Percentiles rank a stretch among this genome's conserved stretches.
Evolutionary conservation across 202 grass and related monocot genomes (phyloP).

Genomic region (Hordeum pubiflorum): DNA sequence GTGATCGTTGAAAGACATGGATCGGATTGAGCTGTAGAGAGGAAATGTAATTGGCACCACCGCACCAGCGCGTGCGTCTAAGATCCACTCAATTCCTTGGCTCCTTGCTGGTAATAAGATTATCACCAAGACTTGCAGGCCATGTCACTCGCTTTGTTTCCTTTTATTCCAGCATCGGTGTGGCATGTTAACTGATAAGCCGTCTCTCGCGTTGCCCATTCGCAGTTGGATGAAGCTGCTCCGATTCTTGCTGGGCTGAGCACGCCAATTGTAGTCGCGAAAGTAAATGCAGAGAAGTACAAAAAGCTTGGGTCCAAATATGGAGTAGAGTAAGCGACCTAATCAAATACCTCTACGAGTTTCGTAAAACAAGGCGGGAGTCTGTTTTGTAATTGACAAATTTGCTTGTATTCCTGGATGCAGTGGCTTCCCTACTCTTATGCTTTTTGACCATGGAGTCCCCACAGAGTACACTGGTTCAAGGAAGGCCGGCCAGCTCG

Average conservation of each 20-base stretch:
- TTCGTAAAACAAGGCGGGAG: not conserved
- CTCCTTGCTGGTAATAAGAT: not conserved
- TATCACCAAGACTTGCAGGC: not conserved
- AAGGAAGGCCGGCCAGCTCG: slow-evolving; percentile 65
- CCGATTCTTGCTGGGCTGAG: slow-evolving; percentile 41
- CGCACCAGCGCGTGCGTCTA: not conserved
- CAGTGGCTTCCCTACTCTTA: slow-evolving; percentile 85
- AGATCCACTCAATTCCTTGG: not conserved
- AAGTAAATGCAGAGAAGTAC: slow-evolving; percentile 86
- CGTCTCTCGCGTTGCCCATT: not conserved
- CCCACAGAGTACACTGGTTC: slow-evolving; percentile 70
- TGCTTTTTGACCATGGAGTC: slow-evolving; percentile 73
- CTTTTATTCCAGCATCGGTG: not conserved
- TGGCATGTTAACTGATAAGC: not conserved
- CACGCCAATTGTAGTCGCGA: slow-evolving; percentile 58
- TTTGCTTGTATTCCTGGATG: slow-evolving; percentile 18
- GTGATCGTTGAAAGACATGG: not conserved
- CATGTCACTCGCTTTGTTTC: not conserved
- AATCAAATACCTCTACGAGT: not conserved
- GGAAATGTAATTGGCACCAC: not conserved
- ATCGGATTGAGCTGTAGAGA: not conserved
- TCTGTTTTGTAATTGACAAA: not conserved
- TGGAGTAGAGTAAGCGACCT: slow-evolving; percentile 58
- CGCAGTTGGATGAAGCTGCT: slow-evolving; percentile 86
- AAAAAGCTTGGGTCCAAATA: slow-evolving; percentile 74